Evolutionary conservation across 768 basidiomycete species (phyloP), one percentile per base, ranked within the genome.

Genomic region (Agaricus subrufescens): DNA sequence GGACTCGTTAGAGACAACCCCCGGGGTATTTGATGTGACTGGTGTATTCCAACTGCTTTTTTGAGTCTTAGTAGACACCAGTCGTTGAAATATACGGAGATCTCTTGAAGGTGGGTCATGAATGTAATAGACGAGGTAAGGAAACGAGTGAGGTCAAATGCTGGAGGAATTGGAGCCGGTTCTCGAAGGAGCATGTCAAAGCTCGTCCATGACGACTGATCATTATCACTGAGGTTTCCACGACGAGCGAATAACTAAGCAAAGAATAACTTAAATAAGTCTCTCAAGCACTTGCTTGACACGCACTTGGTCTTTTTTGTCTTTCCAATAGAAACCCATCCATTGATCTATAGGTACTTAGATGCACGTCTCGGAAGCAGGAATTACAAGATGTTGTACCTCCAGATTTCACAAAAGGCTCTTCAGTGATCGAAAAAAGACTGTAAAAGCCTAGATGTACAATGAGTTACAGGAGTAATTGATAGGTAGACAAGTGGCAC

Each of bases 321-420:
- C 91, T 66, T 93, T 94, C 93, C 93, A 98, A 67, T 95, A 91
- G 67, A 97, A 98, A 0, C 86, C 88, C 94, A 96, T 96, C 84
- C 92, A 94, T 65, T 89, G 82, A 31, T 84, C 93, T 81, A 66
- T 48, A 69, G 60, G 26, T 40, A 58, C 30, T 10, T 34, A 23
- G 34, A 14, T 11, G 43, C 37, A 4, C 52, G 67, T 56, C 23
- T 34, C 19, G 37, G 27, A 72, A 56, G 8, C 37, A 52, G 57
- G 62, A 50, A 62, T 67, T 54, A 67, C 62, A 31, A 34, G 10
- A 46, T 12, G 11, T 52, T 67, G 50, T 66, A 87, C 87, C 82
- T 73, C 89, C 89, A 15, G 89, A 92, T 3, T 80, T 87, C 1
- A 92, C 89, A 64, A 89, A 87, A 0, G 90, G 90, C 60, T 88